Evolutionary conservation across 108 stramenopile genomes (phyloP), one percentile per base, ranked within the genome.

Genomic region (Nitzschia palea): DNA sequence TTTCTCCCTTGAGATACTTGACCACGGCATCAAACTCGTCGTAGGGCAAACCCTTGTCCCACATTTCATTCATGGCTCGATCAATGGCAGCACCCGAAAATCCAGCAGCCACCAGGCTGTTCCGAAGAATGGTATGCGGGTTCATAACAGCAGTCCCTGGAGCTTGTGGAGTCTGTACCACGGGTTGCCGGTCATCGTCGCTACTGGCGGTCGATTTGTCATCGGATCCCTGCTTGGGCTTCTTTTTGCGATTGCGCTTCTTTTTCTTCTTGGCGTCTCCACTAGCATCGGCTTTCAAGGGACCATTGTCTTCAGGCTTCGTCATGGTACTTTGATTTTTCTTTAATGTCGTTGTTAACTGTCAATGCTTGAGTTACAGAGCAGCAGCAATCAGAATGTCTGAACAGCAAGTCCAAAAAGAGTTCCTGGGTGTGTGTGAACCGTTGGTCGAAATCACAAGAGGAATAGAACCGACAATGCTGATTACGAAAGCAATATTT

Each of bases 61-160:
- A 81, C 80, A 81, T 81, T 50, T 81, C 65, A 5, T 73, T 72
- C 80, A 77, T 73, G 12, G 80, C 80, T 9, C 12, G 15, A 48
- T 81, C 80, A 45, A 81, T 50, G 17, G 43, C 25, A n/a, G n/a
- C 2, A 32, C 43, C 44, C 10, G 40, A 30, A 42, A 62, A 79
- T 25, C 77, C 77, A 5, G 66, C 53, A 12, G 14, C 0, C 12
- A 71, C 55, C 14, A 79, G 27, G 9, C 56, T 30, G 23, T 59
- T 30, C 1, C 78, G 51, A 33, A 79, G 25, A 23, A 42, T 35
- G 17, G 36, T 57, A 52, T 72, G 66, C 0, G 67, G 60, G 23
- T 72, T 79, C 47, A 72, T 52, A 26, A 33, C 52, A 33, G 20
- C 44, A 42, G 55, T 30, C 50, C 62, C 37, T 3, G 42, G 50